Evolutionary conservation across 1,284 basidiomycete species (phyloP), one percentile per base, ranked within the genome.

Genomic region (Cryptococcus sp.): DNA sequence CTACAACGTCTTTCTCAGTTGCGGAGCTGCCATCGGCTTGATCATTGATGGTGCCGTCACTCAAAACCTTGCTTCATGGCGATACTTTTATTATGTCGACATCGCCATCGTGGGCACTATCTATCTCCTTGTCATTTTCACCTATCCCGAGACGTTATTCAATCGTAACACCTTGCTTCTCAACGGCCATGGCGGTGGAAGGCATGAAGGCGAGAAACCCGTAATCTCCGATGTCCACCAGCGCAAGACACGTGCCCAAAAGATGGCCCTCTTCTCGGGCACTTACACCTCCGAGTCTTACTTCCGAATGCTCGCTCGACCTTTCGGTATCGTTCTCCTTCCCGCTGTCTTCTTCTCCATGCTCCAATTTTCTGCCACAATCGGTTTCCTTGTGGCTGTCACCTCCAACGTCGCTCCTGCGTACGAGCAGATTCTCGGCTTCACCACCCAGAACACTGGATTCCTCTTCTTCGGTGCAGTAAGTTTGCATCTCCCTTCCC

Each of bases 1-100:
- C 41, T 44, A 44, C 41, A 44, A 44, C 41, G 41, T 44, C 41
- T 44, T 44, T n/a, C 22, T 44, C n/a, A 44, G 41, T 44, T 44
- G 41, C 22, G 41, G 41, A 10, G 41, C 41, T 19, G 41, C 41
- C 5, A 6, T 44, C 3, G 41, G 41, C 41, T 11, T 44, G n/a
- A 44, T 44, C 41, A 44, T 44, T 15, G 41, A 44, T n/a, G 41
- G 41, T 11, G 10, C 13, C 3, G 13, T 44, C 41, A 44, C 41
- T 4, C 41, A 44, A n/a, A 44, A 44, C 22, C 41, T 44, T 44
- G 2, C 41, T n/a, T 44, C 41, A 22, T 44, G 41, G 41, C 41
- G 41, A 44, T 44, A 44, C 41, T 44, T 44, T n/a, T 44, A 44
- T 15, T 44, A 44, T 15, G 41, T 44, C 41, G 41, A 44, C 41